Base-by-base conservation (phyloP, 306 rosid species). In the Astragalus glycyphyllos region DNA sequence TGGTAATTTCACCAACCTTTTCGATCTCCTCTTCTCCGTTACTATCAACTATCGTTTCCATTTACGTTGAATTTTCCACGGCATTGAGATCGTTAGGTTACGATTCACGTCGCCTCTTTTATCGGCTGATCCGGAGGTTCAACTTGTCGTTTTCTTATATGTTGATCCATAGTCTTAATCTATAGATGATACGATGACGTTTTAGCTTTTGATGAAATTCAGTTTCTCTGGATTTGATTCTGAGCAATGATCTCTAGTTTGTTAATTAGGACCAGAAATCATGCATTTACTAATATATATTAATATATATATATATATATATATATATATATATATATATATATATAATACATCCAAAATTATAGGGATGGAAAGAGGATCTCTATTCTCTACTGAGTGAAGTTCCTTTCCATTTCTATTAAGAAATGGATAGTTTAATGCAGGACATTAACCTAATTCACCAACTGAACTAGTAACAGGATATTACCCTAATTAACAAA, bases 1-100 rank as follows among this genome's bases (percentile, higher is more conserved):
- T 94, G 99, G 96, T 94, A 86, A 20, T 2, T 15, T 17, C 13
- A 4, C 62, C 11, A 10, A 58, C 48, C 46, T 51, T 51, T 23
- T 56, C 29, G 67, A 23, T 71, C 62, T 12, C 6, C 67, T 69
- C 13, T 58, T 45, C 11, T 26, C 32, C 16, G 5, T 29, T 10
- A 17, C 10, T 37, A 9, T 50, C 44, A n/a, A 47, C 66, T 65
- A 10, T 31, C 32, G 11, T 32, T 69, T 47, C 11, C 37, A 2
- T 62, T 72, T 62, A 11, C 31, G 20, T 58, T 47, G 11, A n/a
- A 0, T 11, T 45, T 46, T 57, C 49, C 38, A 0, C 29, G 5
- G 8, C 7, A 13, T 53, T 65, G 6, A 20, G 11, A 50, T 71
- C 47, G 5, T 53, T 45, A 15, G 14, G 26, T 11, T 64, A 41